Evolutionary conservation across 495 filamentous ascomycete species (phyloP).

Genomic region (Aspergillus diversus): DNA sequence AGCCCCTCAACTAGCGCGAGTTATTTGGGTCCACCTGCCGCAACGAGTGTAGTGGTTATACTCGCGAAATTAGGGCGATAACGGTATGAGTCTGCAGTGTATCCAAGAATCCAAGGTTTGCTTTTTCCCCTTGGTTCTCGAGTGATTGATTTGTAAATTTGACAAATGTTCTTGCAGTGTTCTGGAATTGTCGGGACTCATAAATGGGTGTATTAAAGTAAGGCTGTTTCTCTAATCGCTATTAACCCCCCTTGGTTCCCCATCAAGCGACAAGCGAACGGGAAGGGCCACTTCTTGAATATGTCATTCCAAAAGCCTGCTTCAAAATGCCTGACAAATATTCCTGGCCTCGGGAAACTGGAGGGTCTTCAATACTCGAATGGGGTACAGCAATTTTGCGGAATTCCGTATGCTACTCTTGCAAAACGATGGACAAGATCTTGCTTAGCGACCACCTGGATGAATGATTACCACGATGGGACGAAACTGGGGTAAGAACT

Average conservation of each 20-base stretch:
- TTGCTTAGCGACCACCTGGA: slow-evolving; percentile 30
- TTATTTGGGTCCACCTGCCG: not conserved
- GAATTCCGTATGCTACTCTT: slow-evolving; percentile 35
- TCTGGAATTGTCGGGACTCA: not conserved
- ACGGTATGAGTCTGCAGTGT: too few relatives aligned
- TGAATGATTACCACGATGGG: slow-evolving; percentile 30
- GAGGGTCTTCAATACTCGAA: slow-evolving; percentile 32
- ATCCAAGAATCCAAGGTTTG: not conserved
- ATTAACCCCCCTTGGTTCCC: not conserved
- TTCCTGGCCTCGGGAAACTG: slow-evolving; percentile 28
- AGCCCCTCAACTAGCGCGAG: not conserved
- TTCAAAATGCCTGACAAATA: slow-evolving; percentile 26
- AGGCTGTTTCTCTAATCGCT: not conserved
- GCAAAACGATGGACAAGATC: slow-evolving; percentile 36
- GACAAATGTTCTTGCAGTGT: not conserved
- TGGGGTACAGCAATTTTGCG: slow-evolving; percentile 36
- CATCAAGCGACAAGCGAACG: not conserved
- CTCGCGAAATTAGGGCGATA: not conserved
- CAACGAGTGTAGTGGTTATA: not conserved
- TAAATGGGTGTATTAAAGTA: not conserved
- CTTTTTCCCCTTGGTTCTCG: not conserved
- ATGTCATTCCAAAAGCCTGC: slow-evolving; percentile 35
- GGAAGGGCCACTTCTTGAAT: not conserved
- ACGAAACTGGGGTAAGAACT: slow-evolving; percentile 30
- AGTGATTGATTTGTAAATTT: not conserved